phyloP scores from a whole-genome alignment of 169 alveolate species.

The Babesia bovis region DNA sequence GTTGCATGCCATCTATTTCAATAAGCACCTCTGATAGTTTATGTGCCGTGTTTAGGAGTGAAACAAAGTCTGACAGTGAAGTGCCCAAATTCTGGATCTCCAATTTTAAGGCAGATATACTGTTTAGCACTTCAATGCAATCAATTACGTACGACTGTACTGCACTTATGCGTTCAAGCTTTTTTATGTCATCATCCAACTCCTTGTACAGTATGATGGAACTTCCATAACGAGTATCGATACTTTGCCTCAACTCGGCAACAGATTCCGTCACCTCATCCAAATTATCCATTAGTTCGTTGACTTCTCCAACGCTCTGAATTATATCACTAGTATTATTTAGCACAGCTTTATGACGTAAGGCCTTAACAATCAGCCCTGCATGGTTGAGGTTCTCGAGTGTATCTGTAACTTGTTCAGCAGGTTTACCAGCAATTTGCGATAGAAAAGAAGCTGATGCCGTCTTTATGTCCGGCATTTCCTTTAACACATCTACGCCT shows the following conservation, averaged over 20 bases:
- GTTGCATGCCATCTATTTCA: not conserved
- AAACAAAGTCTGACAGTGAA: conserved; percentile 12
- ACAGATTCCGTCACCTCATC: conserved; percentile 20
- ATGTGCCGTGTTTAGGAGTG: conserved; percentile 19
- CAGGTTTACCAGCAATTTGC: conserved; percentile 16
- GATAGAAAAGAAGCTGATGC: conserved; percentile 41
- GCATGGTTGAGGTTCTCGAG: conserved; percentile 54
- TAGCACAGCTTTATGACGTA: conserved; percentile 44
- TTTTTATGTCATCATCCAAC: conserved; percentile 17
- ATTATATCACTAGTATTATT: conserved; percentile 60
- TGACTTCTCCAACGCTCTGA: conserved; percentile 48
- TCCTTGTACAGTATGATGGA: conserved; percentile 30
- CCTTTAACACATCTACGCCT: conserved; percentile 5
- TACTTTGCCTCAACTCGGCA: not conserved
- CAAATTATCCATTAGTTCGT: conserved; percentile 13
- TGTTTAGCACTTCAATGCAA: conserved; percentile 23
- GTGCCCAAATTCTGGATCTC: not conserved
- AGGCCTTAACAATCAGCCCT: conserved; percentile 18
- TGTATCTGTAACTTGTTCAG: conserved; percentile 31
- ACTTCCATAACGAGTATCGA: conserved; percentile 18
- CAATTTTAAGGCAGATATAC: conserved; percentile 8
- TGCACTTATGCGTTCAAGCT: conserved; percentile 40
- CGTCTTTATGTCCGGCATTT: conserved; percentile 4
- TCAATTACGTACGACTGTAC: conserved; percentile 43
- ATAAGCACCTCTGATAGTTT: not conserved